These are phyloP conservation scores for Pleurotus sapidus DNA, from an alignment of 768 basidiomycete genomes.

Conservation along the genomic window DNA sequence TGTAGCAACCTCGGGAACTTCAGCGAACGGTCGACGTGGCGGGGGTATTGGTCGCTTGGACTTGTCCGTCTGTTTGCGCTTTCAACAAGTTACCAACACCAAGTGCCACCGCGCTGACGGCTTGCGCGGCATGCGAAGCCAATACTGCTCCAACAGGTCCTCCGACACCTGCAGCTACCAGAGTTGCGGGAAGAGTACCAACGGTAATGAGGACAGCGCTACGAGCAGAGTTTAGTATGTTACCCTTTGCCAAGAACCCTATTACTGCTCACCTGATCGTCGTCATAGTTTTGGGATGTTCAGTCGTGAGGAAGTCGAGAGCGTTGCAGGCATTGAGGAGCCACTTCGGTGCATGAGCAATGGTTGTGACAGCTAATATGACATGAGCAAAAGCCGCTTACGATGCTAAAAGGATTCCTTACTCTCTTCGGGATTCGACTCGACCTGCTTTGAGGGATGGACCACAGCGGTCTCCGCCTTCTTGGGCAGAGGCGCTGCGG, in stretches of 20 bases:
- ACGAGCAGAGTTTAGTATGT: constrained; percentile 54
- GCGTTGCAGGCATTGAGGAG: constrained; percentile 75
- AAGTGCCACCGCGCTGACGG: constrained; percentile 75
- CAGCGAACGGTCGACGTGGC: background rate
- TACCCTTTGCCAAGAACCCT: background rate
- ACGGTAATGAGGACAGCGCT: constrained; percentile 80
- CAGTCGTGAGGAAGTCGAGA: constrained; percentile 68
- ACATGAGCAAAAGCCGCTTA: constrained; percentile 8
- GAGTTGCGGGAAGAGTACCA: constrained; percentile 71
- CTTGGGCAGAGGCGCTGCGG: background rate
- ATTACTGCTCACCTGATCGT: background rate
- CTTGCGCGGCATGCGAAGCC: constrained; percentile 72
- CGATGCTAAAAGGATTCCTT: constrained; percentile 4
- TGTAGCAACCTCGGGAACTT: background rate
- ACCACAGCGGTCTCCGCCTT: constrained; percentile 5
- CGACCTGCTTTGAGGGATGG: background rate
- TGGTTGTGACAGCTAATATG: constrained; percentile 30
- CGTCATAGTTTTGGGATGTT: constrained; percentile 61
- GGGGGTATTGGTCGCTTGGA: background rate
- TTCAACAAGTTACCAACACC: constrained; percentile 63
- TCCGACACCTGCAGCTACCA: constrained; percentile 64
- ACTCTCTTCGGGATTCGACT: constrained; percentile 7
- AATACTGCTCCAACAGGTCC: constrained; percentile 51
- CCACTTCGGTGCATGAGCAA: constrained; percentile 70
- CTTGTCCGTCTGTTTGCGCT: constrained; percentile 35